These are phyloP conservation scores for Withania somnifera DNA, from an alignment of 305 asterid genomes.

Conservation along the genomic window DNA sequence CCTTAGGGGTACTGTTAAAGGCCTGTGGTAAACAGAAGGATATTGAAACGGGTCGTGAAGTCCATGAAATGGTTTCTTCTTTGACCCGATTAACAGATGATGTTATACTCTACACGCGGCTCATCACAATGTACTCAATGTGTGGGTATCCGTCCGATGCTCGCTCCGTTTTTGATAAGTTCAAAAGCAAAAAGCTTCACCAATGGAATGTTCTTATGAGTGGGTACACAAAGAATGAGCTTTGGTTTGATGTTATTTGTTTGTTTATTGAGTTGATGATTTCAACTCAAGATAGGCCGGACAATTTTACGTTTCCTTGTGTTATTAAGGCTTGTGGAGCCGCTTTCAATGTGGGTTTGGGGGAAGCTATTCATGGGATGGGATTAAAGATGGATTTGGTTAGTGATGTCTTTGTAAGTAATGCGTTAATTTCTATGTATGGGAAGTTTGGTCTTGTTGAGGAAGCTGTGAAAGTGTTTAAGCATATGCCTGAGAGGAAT, in stretches of 20 bases:
- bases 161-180: constrained; percentile 5
- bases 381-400: constrained; percentile 8
- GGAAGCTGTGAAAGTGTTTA: constrained; percentile 7
- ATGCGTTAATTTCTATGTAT: constrained; percentile 19
- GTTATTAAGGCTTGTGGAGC: constrained; percentile 26
- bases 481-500: constrained; percentile 17
- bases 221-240: constrained; percentile 17
- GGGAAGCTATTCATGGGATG: constrained; percentile 17
- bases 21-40: constrained; percentile 13
- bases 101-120: constrained; percentile 9
- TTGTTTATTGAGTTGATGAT: constrained; percentile 10
- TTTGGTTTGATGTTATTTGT: constrained; percentile 8
- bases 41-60: constrained; percentile 11
- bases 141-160: constrained; percentile 14
- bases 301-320: constrained; percentile 26
- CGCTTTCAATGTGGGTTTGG: constrained; percentile 14
- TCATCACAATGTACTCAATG: constrained; percentile 11
- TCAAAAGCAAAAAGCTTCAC: constrained; percentile 10
- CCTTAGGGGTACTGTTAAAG: constrained; percentile 11
- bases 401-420: constrained; percentile 13
- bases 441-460: constrained; percentile 11
- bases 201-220: constrained; percentile 26
- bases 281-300: constrained; percentile 7
- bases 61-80: constrained; percentile 8
- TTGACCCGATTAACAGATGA: constrained; percentile 2